Base-by-base conservation (phyloP, 192 early-diverging fungal genomes). In the Mortierella hygrophila region DNA sequence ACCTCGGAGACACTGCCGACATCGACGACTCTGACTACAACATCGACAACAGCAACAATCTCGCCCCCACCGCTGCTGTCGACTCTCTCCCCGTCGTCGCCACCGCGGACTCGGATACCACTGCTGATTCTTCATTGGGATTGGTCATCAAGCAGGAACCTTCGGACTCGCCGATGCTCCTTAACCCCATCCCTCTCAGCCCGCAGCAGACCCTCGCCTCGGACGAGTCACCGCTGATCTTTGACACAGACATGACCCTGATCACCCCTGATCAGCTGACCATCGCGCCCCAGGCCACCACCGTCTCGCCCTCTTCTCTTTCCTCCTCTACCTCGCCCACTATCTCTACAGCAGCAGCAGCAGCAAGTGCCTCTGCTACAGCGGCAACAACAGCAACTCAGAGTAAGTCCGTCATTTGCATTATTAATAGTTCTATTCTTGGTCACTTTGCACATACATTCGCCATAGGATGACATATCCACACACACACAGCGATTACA, bases 261-360 rank as follows among this genome's bases (percentile, higher is more conserved):
- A 73, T 83, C 76, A 75, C 72, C n/a, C 82, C 76, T 70, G 77
- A 74, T 78, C 82, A 83, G 46, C 65, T 83, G 65, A 83, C 82
- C n/a, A 78, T 83, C 41, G 72, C 72, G n/a, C 82, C 82, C 63
- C 76, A 83, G 76, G 77, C 60, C 29, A 81, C 80, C 47, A 82
- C 80, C 6, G 75, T 82, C 41, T 74, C 76, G 7, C 74, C 52
- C 32, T 52, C 74, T 18, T 47, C 49, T 6, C 32, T 75, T 21
- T 52, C 74, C n/a, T 20, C 42, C 8, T 47, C 68, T n/a, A 16
- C 69, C 13, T 70, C 69, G n/a, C 0, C 32, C 6, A 21, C 69
- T 7, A 72, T 71, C 18, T 57, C 74, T 44, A 46, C 52, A 60
- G 16, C 68, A 32, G 38, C 55, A 3, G 77, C 32, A 29, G 29